Percentiles rank a stretch among this genome's conserved stretches.
Conservation (phyloP, 2,329 filamentous ascomycete genomes). For the Fusarium pseudoanthophilum region DNA sequence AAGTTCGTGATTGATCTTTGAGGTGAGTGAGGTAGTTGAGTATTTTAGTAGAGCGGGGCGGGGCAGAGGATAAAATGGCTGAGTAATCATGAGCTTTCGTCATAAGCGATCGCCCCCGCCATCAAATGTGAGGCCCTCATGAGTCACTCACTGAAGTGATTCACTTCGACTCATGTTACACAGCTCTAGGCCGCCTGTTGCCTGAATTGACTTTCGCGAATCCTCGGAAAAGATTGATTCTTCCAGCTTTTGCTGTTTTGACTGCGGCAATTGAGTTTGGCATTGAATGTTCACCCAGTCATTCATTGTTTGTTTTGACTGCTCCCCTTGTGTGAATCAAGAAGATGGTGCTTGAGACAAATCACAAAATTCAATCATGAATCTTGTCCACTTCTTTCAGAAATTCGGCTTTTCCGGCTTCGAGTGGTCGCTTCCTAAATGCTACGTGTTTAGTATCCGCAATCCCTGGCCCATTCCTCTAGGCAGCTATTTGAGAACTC, state of each 20-base stretch:
- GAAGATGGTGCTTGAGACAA: background rate
- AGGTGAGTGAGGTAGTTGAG: background rate
- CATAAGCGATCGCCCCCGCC: background rate
- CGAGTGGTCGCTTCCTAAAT: background rate
- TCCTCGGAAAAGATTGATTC: too few relatives aligned
- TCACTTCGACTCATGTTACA: background rate
- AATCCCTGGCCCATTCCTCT: background rate
- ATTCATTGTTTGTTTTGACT: too few relatives aligned
- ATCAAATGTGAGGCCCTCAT: background rate
- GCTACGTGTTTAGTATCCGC: background rate
- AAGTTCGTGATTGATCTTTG: background rate
- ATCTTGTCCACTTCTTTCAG: background rate
- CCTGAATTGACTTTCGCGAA: background rate
- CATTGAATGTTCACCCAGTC: too few relatives aligned
- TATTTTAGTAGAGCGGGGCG: conserved; percentile 20
- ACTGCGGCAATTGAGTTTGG: background rate
- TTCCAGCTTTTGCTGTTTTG: too few relatives aligned
- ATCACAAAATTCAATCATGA: too few relatives aligned
- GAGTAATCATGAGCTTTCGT: conserved; percentile 22
- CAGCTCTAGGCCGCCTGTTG: background rate
- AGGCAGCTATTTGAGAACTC: background rate
- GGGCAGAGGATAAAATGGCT: conserved; percentile 5
- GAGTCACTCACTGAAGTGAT: background rate
- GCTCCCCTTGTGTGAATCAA: background rate
- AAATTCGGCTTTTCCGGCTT: too few relatives aligned